Evolutionary conservation across 1,284 basidiomycete genomes (phyloP).

Genomic region (Pseudozyma tsukubaensis): DNA sequence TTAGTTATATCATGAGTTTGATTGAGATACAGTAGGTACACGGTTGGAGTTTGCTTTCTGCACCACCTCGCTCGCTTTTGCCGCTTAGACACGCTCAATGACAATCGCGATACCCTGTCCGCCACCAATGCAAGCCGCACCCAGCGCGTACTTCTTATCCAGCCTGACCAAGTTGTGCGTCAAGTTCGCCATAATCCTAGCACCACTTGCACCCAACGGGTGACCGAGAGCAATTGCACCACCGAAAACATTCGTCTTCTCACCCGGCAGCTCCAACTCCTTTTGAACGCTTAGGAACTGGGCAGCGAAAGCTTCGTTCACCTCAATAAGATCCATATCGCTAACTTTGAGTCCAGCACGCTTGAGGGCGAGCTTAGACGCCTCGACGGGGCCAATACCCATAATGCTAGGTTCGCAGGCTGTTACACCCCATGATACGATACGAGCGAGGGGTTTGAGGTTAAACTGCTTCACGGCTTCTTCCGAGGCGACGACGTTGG

Average conservation of each 20-base stretch:
- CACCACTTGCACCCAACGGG: conserved; percentile 73
- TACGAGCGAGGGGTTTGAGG: conserved; percentile 84
- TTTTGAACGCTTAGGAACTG: conserved; percentile 93
- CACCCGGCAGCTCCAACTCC: conserved; percentile 77
- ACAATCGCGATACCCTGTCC: conserved; percentile 71
- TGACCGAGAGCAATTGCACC: conserved; percentile 73
- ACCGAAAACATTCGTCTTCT: conserved; percentile 73
- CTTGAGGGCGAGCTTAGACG: conserved; percentile 68
- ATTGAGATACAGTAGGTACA: too few relatives aligned
- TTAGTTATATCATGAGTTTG: too few relatives aligned
- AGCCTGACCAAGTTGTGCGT: conserved; percentile 73
- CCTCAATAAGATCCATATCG: conserved; percentile 73
- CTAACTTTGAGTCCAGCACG: conserved; percentile 69
- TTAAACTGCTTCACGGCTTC: conserved; percentile 88
- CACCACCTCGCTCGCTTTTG: too few relatives aligned
- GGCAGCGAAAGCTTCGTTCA: conserved; percentile 88
- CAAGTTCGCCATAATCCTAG: conserved; percentile 72
- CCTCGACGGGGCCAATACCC: conserved; percentile 74
- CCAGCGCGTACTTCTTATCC: conserved; percentile 73
- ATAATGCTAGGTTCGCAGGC: conserved; percentile 74
- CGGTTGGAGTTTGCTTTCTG: too few relatives aligned
- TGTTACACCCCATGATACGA: conserved; percentile 76
- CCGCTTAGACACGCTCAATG: conserved; percentile 68
- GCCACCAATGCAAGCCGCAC: conserved; percentile 73
- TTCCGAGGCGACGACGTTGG: conserved; percentile 90